phyloP scores from a whole-genome alignment of 495 filamentous ascomycete genomes.

The Immersiella caudata region DNA sequence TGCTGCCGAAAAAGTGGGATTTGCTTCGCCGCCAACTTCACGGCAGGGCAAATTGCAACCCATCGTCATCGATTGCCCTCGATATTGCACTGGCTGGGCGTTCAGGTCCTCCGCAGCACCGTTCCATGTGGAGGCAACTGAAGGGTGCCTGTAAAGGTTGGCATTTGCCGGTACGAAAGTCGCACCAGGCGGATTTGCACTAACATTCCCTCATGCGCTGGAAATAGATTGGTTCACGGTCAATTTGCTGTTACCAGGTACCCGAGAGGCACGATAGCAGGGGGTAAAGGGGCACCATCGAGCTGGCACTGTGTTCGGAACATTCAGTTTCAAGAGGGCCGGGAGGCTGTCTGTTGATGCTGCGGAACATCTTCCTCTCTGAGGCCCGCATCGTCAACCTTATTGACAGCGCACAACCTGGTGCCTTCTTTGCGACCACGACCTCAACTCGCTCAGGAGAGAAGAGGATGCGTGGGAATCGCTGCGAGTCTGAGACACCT shows the following conservation, averaged over 20 bases:
- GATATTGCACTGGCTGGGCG: background rate
- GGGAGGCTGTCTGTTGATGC: slow-evolving; percentile 1
- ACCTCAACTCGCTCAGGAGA: background rate
- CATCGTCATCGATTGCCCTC: slow-evolving; percentile 28
- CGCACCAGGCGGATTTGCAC: slow-evolving; percentile 6
- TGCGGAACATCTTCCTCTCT: background rate
- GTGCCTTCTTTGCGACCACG: background rate
- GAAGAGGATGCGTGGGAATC: background rate
- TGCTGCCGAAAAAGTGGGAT: background rate
- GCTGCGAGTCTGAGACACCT: slow-evolving; percentile 8
- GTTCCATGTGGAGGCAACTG: slow-evolving; percentile 21
- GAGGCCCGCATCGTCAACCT: background rate
- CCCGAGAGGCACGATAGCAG: slow-evolving; percentile 13
- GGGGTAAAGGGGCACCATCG: slow-evolving; percentile 3
- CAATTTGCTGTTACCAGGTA: slow-evolving; percentile 14
- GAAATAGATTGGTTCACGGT: slow-evolving; percentile 30
- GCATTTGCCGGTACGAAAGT: slow-evolving; percentile 19
- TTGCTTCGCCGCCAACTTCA: slow-evolving; percentile 7
- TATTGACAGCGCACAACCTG: background rate
- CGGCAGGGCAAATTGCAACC: slow-evolving; percentile 26
- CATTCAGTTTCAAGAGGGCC: slow-evolving; percentile 24
- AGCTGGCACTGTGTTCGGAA: slow-evolving; percentile 26
- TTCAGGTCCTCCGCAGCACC: background rate
- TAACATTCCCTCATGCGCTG: slow-evolving; percentile 21
- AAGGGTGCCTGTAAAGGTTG: background rate